These are phyloP conservation scores for Platanus orientalis DNA, from an alignment of 164 flowering plant genomes.

Conservation along the genomic window DNA sequence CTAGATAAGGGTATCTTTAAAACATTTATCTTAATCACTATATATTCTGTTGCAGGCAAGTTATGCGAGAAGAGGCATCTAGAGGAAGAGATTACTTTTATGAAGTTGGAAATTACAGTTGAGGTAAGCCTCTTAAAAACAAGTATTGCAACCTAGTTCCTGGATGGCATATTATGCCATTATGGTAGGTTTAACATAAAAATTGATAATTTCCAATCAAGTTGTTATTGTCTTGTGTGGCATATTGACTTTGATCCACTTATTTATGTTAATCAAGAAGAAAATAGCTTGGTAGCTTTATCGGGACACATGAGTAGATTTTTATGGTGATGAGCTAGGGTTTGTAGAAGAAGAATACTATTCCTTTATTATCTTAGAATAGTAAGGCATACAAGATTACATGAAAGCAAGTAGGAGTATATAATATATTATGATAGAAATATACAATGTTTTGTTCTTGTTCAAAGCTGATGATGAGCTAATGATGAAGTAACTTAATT, in stretches of 20 bases:
- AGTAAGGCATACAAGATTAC: too few relatives aligned
- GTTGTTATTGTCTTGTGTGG: neutral
- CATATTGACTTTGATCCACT: neutral
- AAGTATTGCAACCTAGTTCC: neutral
- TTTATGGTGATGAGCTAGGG: too few relatives aligned
- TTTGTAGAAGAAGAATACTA: too few relatives aligned
- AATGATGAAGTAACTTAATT: too few relatives aligned
- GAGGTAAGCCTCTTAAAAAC: constrained; percentile 43
- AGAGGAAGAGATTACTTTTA: constrained; percentile 78
- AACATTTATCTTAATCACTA: neutral
- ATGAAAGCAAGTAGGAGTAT: too few relatives aligned
- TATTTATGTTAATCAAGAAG: neutral
- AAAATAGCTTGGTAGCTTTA: neutral
- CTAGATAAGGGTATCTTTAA: too few relatives aligned
- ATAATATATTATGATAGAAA: too few relatives aligned
- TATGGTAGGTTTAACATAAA: neutral
- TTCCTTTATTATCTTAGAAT: too few relatives aligned
- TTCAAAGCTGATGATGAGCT: too few relatives aligned
- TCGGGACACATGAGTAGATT: too few relatives aligned
- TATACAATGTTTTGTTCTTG: too few relatives aligned
- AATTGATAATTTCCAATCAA: neutral
- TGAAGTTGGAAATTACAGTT: constrained; percentile 77
- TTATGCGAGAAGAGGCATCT: constrained; percentile 56
- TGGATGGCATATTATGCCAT: neutral
- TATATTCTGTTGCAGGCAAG: constrained; percentile 47